Conservation (phyloP, 352 stramenopile species). For the Blastocystis sp. region DNA sequence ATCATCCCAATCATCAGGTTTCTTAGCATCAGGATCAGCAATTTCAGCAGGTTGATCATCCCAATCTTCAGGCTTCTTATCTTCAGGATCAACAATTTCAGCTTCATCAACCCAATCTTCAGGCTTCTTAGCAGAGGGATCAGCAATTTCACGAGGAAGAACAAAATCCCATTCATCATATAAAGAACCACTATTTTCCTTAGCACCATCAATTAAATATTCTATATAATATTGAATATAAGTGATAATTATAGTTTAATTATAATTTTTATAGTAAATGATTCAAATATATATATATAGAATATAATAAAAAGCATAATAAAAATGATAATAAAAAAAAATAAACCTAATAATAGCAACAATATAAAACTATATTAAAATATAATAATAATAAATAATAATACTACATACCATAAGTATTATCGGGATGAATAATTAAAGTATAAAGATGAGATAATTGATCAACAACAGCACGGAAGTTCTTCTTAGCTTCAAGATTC, state of each 20-base stretch:
- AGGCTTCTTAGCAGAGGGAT: conserved; percentile 83
- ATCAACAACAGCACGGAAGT: conserved; percentile 69
- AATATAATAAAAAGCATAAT: neutral
- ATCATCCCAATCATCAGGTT: conserved; percentile 93
- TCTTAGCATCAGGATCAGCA: conserved; percentile 76
- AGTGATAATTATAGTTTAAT: too few species aligned
- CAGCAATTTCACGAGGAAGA: conserved; percentile 76
- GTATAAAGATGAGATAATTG: conserved; percentile 92
- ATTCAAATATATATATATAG: too few species aligned
- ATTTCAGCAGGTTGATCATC: conserved; percentile 84
- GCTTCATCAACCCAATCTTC: conserved; percentile 84
- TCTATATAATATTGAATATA: conserved; percentile 61
- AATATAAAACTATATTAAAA: conserved; percentile 43
- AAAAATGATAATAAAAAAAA: neutral
- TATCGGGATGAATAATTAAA: conserved; percentile 79
- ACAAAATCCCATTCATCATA: conserved; percentile 85
- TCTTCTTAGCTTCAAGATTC: conserved; percentile 68
- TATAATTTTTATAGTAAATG: too few species aligned
- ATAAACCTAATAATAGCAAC: neutral
- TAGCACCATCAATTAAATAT: conserved; percentile 72
- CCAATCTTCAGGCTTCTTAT: conserved; percentile 80
- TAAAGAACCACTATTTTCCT: conserved; percentile 65
- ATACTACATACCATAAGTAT: too few species aligned
- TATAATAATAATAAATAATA: too few species aligned
- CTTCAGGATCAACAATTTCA: conserved; percentile 73